These are phyloP conservation scores for Oidiodendron maius DNA, from an alignment of 495 filamentous ascomycete species.

Conservation along the genomic window DNA sequence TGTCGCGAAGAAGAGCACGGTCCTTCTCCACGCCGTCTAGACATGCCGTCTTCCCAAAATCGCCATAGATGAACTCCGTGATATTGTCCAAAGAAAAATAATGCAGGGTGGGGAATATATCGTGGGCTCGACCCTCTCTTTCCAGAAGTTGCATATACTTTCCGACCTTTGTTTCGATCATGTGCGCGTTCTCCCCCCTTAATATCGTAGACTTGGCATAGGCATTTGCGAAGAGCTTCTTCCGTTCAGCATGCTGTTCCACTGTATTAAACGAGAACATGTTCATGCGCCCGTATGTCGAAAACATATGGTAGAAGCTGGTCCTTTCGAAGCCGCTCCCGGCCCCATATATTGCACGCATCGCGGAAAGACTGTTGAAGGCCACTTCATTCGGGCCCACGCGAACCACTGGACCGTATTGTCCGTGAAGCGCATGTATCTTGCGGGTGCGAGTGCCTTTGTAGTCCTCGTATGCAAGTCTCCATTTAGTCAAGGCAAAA, in stretches of 20 bases:
- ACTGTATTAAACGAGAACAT: conserved; percentile 30
- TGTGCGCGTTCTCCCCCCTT: conserved; percentile 11
- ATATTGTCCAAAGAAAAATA: conserved; percentile 37
- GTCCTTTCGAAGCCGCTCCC: conserved; percentile 33
- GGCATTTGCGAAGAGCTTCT: conserved; percentile 33
- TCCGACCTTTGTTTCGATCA: conserved; percentile 26
- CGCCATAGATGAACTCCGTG: conserved; percentile 30
- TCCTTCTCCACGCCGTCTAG: conserved; percentile 19
- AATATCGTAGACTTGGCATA: conserved; percentile 34
- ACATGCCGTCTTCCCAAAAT: conserved; percentile 20
- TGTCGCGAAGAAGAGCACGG: conserved; percentile 27
- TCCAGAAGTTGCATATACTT: conserved; percentile 27
- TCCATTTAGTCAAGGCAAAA: conserved; percentile 17
- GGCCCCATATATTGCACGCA: conserved; percentile 34
- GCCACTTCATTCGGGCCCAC: conserved; percentile 27
- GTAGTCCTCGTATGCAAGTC: conserved; percentile 17
- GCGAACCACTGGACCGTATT: conserved; percentile 33
- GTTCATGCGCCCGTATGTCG: conserved; percentile 30
- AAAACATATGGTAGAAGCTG: conserved; percentile 37
- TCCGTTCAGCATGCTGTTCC: conserved; percentile 30
- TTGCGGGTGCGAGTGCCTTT: conserved; percentile 37
- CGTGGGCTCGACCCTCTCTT: conserved; percentile 15
- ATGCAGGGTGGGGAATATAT: conserved; percentile 33
- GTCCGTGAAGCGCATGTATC: conserved; percentile 48
- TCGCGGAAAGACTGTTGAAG: conserved; percentile 13